phyloP scores from a whole-genome alignment of 164 flowering plant genomes.

The Brasenia schreberi region DNA sequence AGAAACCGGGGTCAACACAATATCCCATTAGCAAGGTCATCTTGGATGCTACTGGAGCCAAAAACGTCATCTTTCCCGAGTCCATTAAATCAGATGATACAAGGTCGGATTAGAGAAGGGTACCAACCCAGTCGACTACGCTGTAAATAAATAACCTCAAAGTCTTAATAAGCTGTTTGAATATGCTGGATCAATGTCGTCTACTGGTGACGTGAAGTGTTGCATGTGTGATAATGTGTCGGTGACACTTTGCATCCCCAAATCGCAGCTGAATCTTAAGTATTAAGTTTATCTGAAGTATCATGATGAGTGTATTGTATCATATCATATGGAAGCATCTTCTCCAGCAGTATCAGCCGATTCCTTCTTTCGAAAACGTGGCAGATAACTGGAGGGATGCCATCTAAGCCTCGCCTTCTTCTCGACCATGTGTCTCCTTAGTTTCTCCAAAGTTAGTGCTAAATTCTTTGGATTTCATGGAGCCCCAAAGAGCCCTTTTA shows the following conservation, averaged over 20 bases:
- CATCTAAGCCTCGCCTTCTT: too few relatives aligned
- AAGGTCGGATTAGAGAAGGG: not conserved
- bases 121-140: not conserved
- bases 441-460: too few relatives aligned
- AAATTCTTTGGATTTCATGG: too few relatives aligned
- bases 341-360: too few relatives aligned
- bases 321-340: too few relatives aligned
- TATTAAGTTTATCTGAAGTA: not conserved
- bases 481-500: too few relatives aligned
- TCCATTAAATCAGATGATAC: slow-evolving; percentile 8
- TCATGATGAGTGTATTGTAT: too few relatives aligned
- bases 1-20: slow-evolving; percentile 6
- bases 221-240: not conserved
- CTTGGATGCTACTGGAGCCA: slow-evolving; percentile 11
- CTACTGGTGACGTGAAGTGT: not conserved
- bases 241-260: not conserved
- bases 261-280: not conserved
- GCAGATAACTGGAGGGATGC: too few relatives aligned
- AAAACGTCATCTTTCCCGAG: slow-evolving; percentile 4
- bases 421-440: too few relatives aligned
- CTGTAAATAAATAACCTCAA: not conserved
- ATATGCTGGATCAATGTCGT: not conserved
- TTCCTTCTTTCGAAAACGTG: too few relatives aligned
- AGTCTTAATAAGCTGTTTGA: not conserved
- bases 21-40: slow-evolving; percentile 17